Evolutionary conservation across 148 eudicot species (phyloP).

Genomic region (Diospyros lotus): DNA sequence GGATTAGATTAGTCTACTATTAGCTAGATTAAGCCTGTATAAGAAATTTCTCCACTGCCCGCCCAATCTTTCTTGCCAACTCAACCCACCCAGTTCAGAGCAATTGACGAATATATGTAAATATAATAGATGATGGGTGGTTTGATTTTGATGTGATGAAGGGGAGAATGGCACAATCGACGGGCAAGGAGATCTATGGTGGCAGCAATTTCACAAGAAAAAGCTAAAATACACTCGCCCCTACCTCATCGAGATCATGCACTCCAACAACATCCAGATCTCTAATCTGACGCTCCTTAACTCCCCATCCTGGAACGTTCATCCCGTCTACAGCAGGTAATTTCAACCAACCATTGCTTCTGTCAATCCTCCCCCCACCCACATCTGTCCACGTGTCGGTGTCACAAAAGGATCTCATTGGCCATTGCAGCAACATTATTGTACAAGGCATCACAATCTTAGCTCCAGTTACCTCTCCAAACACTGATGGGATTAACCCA

Average conservation of each 20-base stretch:
- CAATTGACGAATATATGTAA: too few species aligned
- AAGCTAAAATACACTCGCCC: conserved; percentile 79
- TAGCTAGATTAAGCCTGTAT: too few species aligned
- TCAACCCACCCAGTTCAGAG: too few species aligned
- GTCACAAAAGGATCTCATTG: background rate
- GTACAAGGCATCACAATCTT: conserved; percentile 72
- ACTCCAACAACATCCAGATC: conserved; percentile 60
- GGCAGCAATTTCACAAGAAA: conserved; percentile 62
- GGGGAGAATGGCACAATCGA: conserved; percentile 84
- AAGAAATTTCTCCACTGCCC: too few species aligned
- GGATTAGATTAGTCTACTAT: too few species aligned
- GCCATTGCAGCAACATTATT: conserved; percentile 54
- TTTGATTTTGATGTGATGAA: background rate
- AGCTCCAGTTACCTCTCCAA: conserved; percentile 76
- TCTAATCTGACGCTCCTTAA: conserved; percentile 66
- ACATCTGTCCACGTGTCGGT: background rate
- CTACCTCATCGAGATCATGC: conserved; percentile 75
- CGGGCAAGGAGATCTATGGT: conserved; percentile 87
- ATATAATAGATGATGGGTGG: too few species aligned
- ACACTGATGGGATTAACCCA: conserved; percentile 94
- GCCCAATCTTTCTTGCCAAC: too few species aligned
- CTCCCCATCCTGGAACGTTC: conserved; percentile 87
- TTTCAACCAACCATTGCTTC: too few species aligned
- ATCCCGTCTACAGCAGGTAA: conserved; percentile 90
- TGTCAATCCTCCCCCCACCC: background rate